Conservation (phyloP, 1,284 basidiomycete genomes). For the Meira miltonrushii region DNA sequence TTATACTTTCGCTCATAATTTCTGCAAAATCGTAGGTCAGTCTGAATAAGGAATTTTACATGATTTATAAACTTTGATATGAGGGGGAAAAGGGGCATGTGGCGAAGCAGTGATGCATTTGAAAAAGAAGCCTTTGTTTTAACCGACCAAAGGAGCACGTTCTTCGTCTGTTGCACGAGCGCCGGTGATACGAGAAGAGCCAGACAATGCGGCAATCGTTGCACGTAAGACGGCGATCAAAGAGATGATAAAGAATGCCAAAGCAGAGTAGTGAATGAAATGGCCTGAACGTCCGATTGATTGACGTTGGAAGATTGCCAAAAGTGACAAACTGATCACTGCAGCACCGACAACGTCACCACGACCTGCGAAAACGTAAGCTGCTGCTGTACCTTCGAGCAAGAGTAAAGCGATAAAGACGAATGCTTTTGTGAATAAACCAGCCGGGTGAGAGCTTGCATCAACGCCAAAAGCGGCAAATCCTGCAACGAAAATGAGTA, state of each 20-base stretch:
- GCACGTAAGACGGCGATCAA: constrained; percentile 77
- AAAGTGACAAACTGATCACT: constrained; percentile 75
- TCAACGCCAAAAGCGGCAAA: constrained; percentile 88
- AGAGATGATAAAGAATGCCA: constrained; percentile 78
- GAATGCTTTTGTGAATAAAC: constrained; percentile 85
- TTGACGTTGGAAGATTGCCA: constrained; percentile 55
- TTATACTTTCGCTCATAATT: no score
- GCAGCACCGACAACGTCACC: constrained; percentile 84
- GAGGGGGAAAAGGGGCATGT: no score
- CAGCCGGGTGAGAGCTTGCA: constrained; percentile 63
- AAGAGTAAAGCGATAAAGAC: constrained; percentile 89
- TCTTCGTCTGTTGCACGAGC: constrained; percentile 65
- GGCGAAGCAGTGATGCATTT: no score
- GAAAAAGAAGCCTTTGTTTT: not conserved
- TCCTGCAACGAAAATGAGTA: constrained; percentile 77
- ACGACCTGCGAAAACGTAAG: constrained; percentile 76
- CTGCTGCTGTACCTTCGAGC: constrained; percentile 83
- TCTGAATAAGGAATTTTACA: no score
- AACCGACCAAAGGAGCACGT: constrained; percentile 64
- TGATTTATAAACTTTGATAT: no score
- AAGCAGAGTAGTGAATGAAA: constrained; percentile 80
- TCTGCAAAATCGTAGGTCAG: no score
- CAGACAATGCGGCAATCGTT: constrained; percentile 57
- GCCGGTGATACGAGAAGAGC: constrained; percentile 54
- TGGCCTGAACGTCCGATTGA: constrained; percentile 21